phyloP scores from a whole-genome alignment of 495 filamentous ascomycete species.

The Penicillium desertorum region DNA sequence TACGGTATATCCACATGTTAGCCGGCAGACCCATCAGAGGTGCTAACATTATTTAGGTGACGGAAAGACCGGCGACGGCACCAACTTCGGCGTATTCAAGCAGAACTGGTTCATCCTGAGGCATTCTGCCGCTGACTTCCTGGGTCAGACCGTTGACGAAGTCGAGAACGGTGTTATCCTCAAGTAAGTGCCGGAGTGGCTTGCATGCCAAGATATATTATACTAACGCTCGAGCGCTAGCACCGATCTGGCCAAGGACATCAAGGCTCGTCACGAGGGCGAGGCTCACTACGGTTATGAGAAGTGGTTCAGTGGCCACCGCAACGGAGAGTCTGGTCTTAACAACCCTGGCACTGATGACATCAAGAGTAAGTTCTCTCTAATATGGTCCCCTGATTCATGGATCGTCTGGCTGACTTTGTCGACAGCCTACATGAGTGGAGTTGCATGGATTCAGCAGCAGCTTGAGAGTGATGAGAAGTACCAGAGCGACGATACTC shows the following conservation, averaged over 20 bases:
- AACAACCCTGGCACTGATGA: constrained; percentile 24
- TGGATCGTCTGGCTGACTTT: background rate
- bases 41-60: constrained; percentile 25
- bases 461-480: constrained; percentile 29
- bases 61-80: constrained; percentile 30
- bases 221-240: constrained; percentile 10
- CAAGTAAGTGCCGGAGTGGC: constrained; percentile 20
- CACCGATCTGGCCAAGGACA: constrained; percentile 25
- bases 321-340: constrained; percentile 28
- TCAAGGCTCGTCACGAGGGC: constrained; percentile 29
- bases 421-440: constrained; percentile 25
- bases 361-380: constrained; percentile 23
- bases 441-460: constrained; percentile 30
- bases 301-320: constrained; percentile 31
- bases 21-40: background rate
- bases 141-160: constrained; percentile 18
- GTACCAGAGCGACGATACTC: constrained; percentile 27
- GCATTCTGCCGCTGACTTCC: constrained; percentile 27
- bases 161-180: constrained; percentile 27
- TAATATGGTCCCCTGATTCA: background rate
- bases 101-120: constrained; percentile 45
- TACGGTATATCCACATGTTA: constrained; percentile 25
- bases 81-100: constrained; percentile 39
- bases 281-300: constrained; percentile 29
- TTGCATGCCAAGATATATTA: background rate